A percentile compares a stretch with the other conserved stretches of the same genome.
Evolutionary conservation across 2,329 filamentous ascomycete genomes (phyloP).

Genomic region (Xylaria multiplex): DNA sequence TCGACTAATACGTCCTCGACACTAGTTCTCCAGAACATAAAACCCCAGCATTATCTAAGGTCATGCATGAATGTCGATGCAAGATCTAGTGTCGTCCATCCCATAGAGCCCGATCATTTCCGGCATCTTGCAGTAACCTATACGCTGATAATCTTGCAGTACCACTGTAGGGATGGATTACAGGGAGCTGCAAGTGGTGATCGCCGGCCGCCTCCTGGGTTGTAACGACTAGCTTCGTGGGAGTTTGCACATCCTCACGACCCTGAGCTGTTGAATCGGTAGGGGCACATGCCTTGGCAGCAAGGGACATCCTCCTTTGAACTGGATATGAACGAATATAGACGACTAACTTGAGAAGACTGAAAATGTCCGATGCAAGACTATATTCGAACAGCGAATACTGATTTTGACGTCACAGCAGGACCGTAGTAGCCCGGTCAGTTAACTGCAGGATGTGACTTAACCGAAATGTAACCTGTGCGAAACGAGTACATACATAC

Average conservation of each 20-base stretch:
- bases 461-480: constrained; percentile 12
- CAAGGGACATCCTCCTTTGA: neutral
- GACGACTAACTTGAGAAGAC: neutral
- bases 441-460: neutral
- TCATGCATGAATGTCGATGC: constrained; percentile 25
- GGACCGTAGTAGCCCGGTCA: neutral
- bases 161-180: constrained; percentile 7
- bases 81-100: constrained; percentile 31
- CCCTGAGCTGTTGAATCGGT: neutral
- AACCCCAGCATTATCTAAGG: constrained; percentile 7
- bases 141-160: constrained; percentile 9
- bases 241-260: neutral
- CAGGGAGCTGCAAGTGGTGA: constrained; percentile 1
- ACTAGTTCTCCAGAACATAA: neutral
- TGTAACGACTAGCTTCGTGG: neutral
- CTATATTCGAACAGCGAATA: neutral
- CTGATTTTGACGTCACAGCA: neutral
- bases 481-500: neutral
- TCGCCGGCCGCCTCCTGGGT: constrained; percentile 11
- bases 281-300: too few species aligned
- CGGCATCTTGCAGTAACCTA: constrained; percentile 14
- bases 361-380: neutral
- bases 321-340: neutral
- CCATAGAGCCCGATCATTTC: constrained; percentile 26
- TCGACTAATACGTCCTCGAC: constrained; percentile 11